phyloP scores from a whole-genome alignment of 352 stramenopile species.

The Globisporangium spiculum region DNA sequence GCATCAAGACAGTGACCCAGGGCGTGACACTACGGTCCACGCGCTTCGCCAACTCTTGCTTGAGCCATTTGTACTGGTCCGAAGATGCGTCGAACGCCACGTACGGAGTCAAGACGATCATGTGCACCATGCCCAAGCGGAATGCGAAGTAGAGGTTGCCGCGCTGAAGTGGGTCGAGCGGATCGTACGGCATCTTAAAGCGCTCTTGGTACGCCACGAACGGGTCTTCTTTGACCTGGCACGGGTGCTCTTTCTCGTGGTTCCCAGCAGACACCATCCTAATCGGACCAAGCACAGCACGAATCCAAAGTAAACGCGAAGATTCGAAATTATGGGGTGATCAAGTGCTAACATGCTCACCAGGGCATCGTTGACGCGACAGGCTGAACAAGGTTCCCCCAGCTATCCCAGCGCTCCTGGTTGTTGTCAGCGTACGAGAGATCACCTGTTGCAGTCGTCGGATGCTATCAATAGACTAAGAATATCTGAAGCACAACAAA shows the following conservation, averaged over 20 bases:
- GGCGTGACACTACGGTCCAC: slow-evolving; percentile 87
- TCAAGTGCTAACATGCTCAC: background rate
- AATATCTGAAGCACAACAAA: background rate
- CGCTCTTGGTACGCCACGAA: slow-evolving; percentile 86
- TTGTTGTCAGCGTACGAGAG: slow-evolving; percentile 89
- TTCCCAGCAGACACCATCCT: slow-evolving; percentile 83
- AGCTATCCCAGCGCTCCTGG: slow-evolving; percentile 87
- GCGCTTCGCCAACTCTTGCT: slow-evolving; percentile 67
- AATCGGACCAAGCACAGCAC: slow-evolving; percentile 15
- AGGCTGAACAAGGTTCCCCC: slow-evolving; percentile 82
- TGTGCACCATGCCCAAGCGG: slow-evolving; percentile 79
- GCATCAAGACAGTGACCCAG: slow-evolving; percentile 92
- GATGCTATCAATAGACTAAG: background rate
- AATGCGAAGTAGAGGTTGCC: slow-evolving; percentile 93
- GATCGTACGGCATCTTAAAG: slow-evolving; percentile 86
- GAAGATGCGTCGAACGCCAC: slow-evolving; percentile 74
- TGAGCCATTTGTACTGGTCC: slow-evolving; percentile 88
- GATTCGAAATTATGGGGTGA: background rate
- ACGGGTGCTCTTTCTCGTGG: slow-evolving; percentile 84
- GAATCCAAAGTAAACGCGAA: background rate
- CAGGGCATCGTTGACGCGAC: slow-evolving; percentile 65
- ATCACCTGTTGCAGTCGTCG: slow-evolving; percentile 46
- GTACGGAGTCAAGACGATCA: slow-evolving; percentile 91
- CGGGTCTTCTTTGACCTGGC: slow-evolving; percentile 44
- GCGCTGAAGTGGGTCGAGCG: slow-evolving; percentile 39